Conservation (phyloP, 2,329 filamentous ascomycete species). For the Xylaria sp. region DNA sequence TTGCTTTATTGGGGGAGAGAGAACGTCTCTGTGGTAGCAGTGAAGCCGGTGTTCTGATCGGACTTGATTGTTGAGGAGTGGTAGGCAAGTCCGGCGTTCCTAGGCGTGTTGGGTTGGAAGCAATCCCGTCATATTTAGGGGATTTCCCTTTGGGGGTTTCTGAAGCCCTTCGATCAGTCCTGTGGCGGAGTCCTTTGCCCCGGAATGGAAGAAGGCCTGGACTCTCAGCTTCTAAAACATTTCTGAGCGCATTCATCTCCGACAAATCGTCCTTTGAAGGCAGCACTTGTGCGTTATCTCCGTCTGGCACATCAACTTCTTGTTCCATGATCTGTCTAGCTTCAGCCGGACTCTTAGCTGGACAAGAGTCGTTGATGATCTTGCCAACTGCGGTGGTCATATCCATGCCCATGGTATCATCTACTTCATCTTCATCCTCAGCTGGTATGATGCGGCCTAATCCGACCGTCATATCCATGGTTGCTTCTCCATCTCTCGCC, state of each 20-base stretch:
- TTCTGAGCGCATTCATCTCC: constrained; percentile 49
- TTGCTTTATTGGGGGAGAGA: constrained; percentile 61
- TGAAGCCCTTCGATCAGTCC: constrained; percentile 55
- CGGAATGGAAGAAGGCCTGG: constrained; percentile 66
- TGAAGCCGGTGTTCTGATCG: constrained; percentile 61
- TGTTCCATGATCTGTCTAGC: constrained; percentile 70
- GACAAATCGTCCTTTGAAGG: constrained; percentile 51
- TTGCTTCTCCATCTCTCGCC: constrained; percentile 59
- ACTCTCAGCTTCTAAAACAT: constrained; percentile 63
- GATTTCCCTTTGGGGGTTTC: constrained; percentile 53
- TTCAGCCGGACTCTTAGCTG: constrained; percentile 56
- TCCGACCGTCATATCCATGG: constrained; percentile 73
- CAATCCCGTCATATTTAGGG: constrained; percentile 43
- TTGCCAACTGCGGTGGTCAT: constrained; percentile 72
- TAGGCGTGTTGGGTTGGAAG: constrained; percentile 39
- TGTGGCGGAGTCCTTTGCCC: constrained; percentile 62
- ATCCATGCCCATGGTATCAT: constrained; percentile 71
- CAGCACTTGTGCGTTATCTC: constrained; percentile 55
- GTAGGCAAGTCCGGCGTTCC: constrained; percentile 57
- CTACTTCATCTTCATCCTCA: constrained; percentile 49
- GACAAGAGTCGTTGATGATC: constrained; percentile 62
- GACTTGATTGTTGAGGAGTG: constrained; percentile 57
- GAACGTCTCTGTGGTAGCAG: constrained; percentile 58
- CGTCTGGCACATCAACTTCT: constrained; percentile 64
- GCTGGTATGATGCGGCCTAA: constrained; percentile 65